These are phyloP conservation scores for Cnidoscolus chayamansa DNA, from an alignment of 441 rosid species.

Conservation along the genomic window DNA sequence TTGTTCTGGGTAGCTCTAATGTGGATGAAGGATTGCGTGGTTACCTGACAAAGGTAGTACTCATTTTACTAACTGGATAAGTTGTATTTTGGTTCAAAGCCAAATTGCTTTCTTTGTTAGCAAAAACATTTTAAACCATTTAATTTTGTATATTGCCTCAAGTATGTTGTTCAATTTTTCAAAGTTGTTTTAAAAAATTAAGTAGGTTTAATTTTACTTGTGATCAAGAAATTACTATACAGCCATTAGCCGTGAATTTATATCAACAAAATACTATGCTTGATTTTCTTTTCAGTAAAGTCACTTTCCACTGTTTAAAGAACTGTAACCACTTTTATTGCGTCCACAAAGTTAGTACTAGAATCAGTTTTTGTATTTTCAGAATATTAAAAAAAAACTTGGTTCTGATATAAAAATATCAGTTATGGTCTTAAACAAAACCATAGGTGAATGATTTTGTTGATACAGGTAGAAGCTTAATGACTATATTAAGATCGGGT, in stretches of 20 bases:
- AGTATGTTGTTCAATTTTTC: neutral
- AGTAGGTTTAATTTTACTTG: too few relatives aligned
- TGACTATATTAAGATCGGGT: too few relatives aligned
- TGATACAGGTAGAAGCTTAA: neutral
- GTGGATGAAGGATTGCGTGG: conserved; percentile 98
- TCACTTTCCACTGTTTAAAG: too few relatives aligned
- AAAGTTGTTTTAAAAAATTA: too few relatives aligned
- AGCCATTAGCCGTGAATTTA: too few relatives aligned
- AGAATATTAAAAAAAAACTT: neutral
- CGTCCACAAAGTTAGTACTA: neutral
- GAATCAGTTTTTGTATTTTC: too few relatives aligned
- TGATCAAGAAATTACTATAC: too few relatives aligned
- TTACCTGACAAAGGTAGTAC: conserved; percentile 79
- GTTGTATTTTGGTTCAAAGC: conserved; percentile 2
- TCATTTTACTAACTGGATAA: neutral
- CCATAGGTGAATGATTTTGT: too few relatives aligned
- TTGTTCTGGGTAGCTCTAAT: conserved; percentile 91
- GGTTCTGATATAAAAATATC: neutral
- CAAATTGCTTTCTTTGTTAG: conserved; percentile 1
- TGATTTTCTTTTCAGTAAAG: too few relatives aligned
- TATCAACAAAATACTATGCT: too few relatives aligned
- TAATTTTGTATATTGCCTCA: neutral
- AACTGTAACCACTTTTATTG: neutral
- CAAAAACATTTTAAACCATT: neutral
- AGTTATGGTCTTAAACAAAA: neutral